These are phyloP conservation scores for Fusarium secorum DNA, from an alignment of 2,329 filamentous ascomycete genomes.

Conservation along the genomic window DNA sequence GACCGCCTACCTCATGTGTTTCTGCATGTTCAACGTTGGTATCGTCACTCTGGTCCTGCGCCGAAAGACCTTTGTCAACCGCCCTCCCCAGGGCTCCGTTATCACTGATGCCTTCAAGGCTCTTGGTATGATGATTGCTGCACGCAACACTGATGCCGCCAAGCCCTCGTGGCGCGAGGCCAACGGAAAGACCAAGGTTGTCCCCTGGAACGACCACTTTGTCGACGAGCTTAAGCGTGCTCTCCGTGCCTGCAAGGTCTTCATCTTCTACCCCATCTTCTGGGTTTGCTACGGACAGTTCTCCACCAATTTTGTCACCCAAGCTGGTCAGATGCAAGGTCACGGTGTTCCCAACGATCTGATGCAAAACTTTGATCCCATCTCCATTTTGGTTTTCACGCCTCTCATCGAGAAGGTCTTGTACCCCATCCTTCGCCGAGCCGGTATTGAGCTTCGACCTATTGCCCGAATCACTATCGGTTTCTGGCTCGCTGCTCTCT, in stretches of 20 bases:
- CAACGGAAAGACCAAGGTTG: constrained; percentile 51
- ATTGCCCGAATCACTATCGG: constrained; percentile 72
- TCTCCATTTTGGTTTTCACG: constrained; percentile 72
- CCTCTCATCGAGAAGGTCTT: constrained; percentile 67
- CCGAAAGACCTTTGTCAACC: constrained; percentile 58
- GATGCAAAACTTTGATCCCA: constrained; percentile 72
- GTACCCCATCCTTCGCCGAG: constrained; percentile 67
- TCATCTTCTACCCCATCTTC: constrained; percentile 71
- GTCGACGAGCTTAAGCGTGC: constrained; percentile 75
- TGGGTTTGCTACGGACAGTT: constrained; percentile 75
- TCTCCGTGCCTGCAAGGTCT: constrained; percentile 74
- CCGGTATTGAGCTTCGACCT: constrained; percentile 67
- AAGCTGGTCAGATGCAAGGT: constrained; percentile 64
- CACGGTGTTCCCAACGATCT: constrained; percentile 75
- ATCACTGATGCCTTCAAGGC: constrained; percentile 70
- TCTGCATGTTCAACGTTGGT: constrained; percentile 69
- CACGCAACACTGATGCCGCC: constrained; percentile 63
- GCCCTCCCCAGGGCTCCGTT: constrained; percentile 67
- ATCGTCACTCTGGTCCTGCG: constrained; percentile 59
- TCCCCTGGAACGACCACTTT: constrained; percentile 74
- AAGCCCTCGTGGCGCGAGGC: constrained; percentile 71
- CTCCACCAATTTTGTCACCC: constrained; percentile 71
- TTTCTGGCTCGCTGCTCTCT: constrained; percentile 62
- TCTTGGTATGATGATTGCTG: constrained; percentile 50
- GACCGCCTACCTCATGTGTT: constrained; percentile 65